Base-by-base conservation (phyloP, 148 eudicot species). In the Rhododendron molle region DNA sequence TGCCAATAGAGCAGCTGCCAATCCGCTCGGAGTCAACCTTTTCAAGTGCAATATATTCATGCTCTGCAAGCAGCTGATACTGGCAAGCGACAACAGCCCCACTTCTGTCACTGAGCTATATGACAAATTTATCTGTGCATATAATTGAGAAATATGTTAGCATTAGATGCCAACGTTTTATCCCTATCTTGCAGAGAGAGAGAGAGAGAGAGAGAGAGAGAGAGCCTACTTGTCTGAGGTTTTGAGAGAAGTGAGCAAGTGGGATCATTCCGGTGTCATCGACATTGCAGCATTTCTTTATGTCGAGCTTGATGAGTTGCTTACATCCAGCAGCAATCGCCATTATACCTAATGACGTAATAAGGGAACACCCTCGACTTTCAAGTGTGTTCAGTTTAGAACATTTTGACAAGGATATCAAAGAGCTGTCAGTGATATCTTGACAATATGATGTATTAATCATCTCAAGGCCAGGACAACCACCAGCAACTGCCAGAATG, bases 241-340 rank as follows among this genome's bases (percentile, higher is more conserved):
- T 93, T 76, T 95, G 96, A 84, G 96, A 96, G 84, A 94, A 94
- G 85, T 91, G 97, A 79, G 94, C 95, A 74, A 96, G 98, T 83
- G 95, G 93, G 82, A 96, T 91, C 90, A 95, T 92, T 86, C 98
- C 99, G 6, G 89, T 83, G 89, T 96, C 99, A 71, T 95, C 88
- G 58, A 96, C 90, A 88, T 89, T 93, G 85, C 81, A 88, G 88
- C 99, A 96, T 88, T 96, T 96, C 86, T 96, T 96, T 74, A 96
- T 94, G 89, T 96, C 99, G 71, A 96, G 90, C 90, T 88, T 93
- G 84, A 87, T 72, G 52, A 96, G 97, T 83, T 90, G 93, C 91
- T 90, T 95, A 89, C 99, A 95, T 78, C 99, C 96, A 85, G 91
- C 91, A 44, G 97, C 96, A 89, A 96, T 82, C 49, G 99, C 95